Evolutionary conservation across 345 rosid species (phyloP), one percentile per base, ranked within the genome.

Genomic region (Crucihimalaya himalaica): DNA sequence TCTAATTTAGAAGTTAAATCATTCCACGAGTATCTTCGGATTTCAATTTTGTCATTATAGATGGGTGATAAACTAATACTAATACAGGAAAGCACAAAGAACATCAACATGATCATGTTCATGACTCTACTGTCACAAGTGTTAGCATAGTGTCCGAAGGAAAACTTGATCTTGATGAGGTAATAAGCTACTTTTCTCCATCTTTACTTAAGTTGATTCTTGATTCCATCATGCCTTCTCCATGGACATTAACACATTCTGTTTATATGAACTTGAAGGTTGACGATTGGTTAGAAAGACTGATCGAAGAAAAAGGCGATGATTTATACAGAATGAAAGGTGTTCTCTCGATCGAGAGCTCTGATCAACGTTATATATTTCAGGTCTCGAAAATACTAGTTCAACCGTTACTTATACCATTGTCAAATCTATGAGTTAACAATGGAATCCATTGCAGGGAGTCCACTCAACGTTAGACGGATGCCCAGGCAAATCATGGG

Each of bases 121-220:
- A 88, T 74, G 96, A 90, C 76, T 76, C 91, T 78, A 79, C 86
- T 11, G 88, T 88, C 50, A 86, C 96, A 20, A 88, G 91, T 72
- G 85, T 87, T 52, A 86, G 88, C 64, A 88, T 85, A 66, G 86
- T 90, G 28, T 81, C 84, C 4, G 91, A 85, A 79, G 93, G 93
- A 72, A 83, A 73, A 35, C 88, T 90, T 67, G 96, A 88, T 79
- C 85, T 86, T 63, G 88, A 86, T 71, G 93, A 90, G 96, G 93
- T 86, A 82, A 51, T 43, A 18, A 51, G 4, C 29, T 51, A 51
- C 55, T 51, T 21, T 8, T 0, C 8, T 43, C 9, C 18, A 56
- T 50, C 37, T 40, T 40, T 20, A 13, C 50, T 25, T 43, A 25
- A 25, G 14, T 25, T 62, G 29, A 39, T 60, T 23, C 12, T 23